These are phyloP conservation scores for Calonectria pauciramosa DNA, from an alignment of 2,329 filamentous ascomycete genomes.

Conservation along the genomic window DNA sequence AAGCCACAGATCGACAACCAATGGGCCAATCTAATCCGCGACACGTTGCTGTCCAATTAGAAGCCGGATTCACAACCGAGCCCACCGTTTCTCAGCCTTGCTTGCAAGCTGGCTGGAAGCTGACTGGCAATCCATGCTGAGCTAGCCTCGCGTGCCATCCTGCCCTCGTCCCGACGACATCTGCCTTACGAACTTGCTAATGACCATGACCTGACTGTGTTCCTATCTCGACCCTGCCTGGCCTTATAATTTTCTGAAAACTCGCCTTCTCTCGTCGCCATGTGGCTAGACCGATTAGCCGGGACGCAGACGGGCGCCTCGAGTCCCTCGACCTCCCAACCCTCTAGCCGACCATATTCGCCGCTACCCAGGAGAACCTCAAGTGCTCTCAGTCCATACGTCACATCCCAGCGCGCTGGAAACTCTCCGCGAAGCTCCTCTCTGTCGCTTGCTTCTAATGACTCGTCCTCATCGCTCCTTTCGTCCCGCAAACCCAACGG, in stretches of 20 bases:
- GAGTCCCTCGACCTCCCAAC: constrained; percentile 70
- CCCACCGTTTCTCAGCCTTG: constrained; percentile 40
- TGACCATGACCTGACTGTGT: constrained; percentile 32
- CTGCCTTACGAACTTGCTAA: constrained; percentile 7
- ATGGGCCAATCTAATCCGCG: constrained; percentile 3
- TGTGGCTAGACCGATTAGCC: constrained; percentile 94
- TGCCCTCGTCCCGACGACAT: constrained; percentile 11
- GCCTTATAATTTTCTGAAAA: constrained; percentile 17
- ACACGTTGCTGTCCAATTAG: constrained; percentile 34
- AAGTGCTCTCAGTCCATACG: constrained; percentile 76
- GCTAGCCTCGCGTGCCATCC: constrained; percentile 34
- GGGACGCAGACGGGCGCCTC: constrained; percentile 72
- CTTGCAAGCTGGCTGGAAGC: constrained; percentile 47
- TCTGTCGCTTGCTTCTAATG: constrained; percentile 81
- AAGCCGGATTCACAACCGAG: constrained; percentile 13
- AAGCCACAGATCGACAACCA: constrained; percentile 22
- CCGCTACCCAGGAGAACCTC: constrained; percentile 77
- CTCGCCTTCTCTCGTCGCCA: constrained; percentile 55
- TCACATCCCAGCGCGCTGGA: constrained; percentile 77
- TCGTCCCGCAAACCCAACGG: constrained; percentile 76
- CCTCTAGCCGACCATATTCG: constrained; percentile 78
- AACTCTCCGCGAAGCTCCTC: constrained; percentile 81
- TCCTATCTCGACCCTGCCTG: background rate
- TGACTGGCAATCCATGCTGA: constrained; percentile 34
- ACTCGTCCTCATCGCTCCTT: constrained; percentile 82